Evolutionary conservation across 371 early-diverging fungal species (phyloP).

Genomic region (Mortierella sp.): DNA sequence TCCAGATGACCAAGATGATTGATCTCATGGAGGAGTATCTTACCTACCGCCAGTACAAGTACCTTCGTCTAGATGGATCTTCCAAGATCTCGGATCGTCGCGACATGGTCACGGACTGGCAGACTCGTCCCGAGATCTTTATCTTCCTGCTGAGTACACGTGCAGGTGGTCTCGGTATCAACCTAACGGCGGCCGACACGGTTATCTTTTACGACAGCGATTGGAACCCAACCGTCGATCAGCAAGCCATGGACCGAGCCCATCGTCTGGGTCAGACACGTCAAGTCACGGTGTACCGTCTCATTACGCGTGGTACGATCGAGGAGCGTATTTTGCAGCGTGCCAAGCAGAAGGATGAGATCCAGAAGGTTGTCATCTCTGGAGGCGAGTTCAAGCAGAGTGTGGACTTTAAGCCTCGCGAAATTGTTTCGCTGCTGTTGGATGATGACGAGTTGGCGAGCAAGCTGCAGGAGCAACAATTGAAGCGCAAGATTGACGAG

Average conservation of each 20-base stretch:
- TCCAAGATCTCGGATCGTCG: constrained; percentile 93
- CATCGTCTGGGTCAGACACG: too few species aligned
- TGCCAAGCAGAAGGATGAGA: too few species aligned
- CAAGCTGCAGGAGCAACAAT: constrained; percentile 67
- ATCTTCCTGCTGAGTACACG: constrained; percentile 98
- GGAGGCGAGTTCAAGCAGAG: constrained; percentile 86
- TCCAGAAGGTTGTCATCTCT: too few species aligned
- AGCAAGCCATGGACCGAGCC: too few species aligned
- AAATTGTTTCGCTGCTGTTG: constrained; percentile 88
- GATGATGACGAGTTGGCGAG: constrained; percentile 82
- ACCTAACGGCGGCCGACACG: constrained; percentile 99
- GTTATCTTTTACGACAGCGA: constrained; percentile 99
- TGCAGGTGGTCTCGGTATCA: constrained; percentile 99
- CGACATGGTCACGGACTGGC: constrained; percentile 95
- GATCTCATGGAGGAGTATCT: constrained; percentile 98
- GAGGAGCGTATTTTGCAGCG: too few species aligned
- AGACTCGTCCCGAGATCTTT: constrained; percentile 91
- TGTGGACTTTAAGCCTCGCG: constrained; percentile 88
- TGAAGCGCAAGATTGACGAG: constrained; percentile 74
- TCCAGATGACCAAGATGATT: constrained; percentile 99
- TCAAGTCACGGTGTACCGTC: too few species aligned
- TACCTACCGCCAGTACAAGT: constrained; percentile 89
- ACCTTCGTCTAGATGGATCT: constrained; percentile 96
- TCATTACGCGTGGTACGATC: too few species aligned
- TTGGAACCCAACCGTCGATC: too few species aligned